Conservation (phyloP, 1,139 yeast species). For the Pneumocystis jirovecii region DNA sequence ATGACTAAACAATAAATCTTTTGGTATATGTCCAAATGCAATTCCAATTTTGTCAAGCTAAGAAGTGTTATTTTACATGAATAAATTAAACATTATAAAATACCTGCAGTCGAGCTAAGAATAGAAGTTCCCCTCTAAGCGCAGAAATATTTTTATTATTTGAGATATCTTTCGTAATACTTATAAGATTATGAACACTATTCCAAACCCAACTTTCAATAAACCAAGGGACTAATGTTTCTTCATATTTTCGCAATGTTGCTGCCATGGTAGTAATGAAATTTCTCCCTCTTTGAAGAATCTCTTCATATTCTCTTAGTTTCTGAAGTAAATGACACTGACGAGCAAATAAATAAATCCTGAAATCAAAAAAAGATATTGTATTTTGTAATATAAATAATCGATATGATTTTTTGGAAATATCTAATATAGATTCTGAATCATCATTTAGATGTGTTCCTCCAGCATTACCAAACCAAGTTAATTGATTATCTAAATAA, state of each 20-base stretch:
- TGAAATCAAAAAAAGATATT: constrained; percentile 30
- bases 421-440: constrained; percentile 1
- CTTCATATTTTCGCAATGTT: background rate
- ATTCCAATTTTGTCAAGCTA: background rate
- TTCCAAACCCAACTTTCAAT: background rate
- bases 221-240: background rate
- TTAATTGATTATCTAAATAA: background rate
- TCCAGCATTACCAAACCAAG: background rate
- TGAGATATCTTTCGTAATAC: background rate
- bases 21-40: background rate
- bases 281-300: constrained; percentile 14
- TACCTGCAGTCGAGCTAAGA: background rate
- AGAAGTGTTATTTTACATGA: background rate
- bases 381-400: constrained; percentile 26
- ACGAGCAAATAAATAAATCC: constrained; percentile 29
- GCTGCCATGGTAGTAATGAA: constrained; percentile 14
- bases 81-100: background rate
- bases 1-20: background rate
- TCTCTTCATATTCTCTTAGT: constrained; percentile 16
- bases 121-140: background rate
- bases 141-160: background rate
- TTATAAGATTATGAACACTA: background rate
- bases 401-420: constrained; percentile 15
- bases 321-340: constrained; percentile 25
- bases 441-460: constrained; percentile 4